Conservation (phyloP, 805 yeast genomes). For the Pichia phayaonensis region DNA sequence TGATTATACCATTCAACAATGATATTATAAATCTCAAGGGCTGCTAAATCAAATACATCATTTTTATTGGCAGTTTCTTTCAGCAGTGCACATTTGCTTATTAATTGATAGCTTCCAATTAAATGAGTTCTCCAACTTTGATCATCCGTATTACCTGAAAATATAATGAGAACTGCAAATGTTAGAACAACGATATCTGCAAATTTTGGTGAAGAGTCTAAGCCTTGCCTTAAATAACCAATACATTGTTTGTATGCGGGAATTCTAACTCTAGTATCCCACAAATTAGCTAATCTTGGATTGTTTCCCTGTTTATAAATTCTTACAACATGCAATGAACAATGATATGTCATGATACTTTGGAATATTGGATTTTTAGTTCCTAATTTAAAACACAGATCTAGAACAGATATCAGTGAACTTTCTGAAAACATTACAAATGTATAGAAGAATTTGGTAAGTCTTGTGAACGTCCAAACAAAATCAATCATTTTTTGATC, state of each 20-base stretch:
- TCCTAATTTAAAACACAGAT: constrained; percentile 5
- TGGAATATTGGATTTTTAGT: constrained; percentile 10
- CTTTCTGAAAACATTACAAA: constrained; percentile 9
- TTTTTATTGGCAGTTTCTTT: not conserved
- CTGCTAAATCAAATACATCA: constrained; percentile 1
- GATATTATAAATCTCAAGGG: constrained; percentile 7
- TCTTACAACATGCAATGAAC: constrained; percentile 8
- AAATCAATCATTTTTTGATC: constrained; percentile 9
- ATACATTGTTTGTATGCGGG: constrained; percentile 10
- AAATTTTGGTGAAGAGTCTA: constrained; percentile 3
- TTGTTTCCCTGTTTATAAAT: constrained; percentile 3
- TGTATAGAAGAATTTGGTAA: constrained; percentile 7
- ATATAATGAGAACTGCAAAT: constrained; percentile 9
- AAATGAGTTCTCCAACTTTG: constrained; percentile 12
- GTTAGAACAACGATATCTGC: constrained; percentile 4
- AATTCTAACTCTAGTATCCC: constrained; percentile 9
- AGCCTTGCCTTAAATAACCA: constrained; percentile 3
- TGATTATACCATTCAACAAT: constrained; percentile 9
- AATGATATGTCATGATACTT: constrained; percentile 9
- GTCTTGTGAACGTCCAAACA: constrained; percentile 10
- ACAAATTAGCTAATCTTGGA: not conserved
- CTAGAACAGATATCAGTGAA: not conserved
- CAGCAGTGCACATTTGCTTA: constrained; percentile 2
- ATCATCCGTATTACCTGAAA: constrained; percentile 10
- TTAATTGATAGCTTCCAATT: constrained; percentile 8